Percentiles rank a stretch among this genome's conserved stretches.
Conservation (phyloP, 2,329 filamentous ascomycete species). For the Aureobasidium sp. region DNA sequence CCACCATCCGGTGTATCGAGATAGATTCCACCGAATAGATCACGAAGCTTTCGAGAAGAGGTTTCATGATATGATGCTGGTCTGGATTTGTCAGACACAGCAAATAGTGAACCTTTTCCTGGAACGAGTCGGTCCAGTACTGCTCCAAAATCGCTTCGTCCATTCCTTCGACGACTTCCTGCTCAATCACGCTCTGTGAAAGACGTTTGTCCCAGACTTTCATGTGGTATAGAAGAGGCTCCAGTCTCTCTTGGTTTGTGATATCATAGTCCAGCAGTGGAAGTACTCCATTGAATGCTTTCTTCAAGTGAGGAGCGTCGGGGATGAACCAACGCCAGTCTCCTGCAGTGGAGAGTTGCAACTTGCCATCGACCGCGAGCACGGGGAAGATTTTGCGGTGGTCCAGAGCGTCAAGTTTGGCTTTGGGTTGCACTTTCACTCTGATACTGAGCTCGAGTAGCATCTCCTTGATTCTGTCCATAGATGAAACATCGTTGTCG, state of each 20-base stretch:
- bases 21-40: conserved; percentile 1
- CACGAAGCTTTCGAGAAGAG: background rate
- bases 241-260: background rate
- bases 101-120: background rate
- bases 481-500: background rate
- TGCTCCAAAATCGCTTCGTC: background rate
- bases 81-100: background rate
- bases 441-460: background rate
- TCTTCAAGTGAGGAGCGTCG: background rate
- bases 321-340: conserved; percentile 6
- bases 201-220: background rate
- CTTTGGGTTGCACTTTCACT: background rate
- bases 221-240: background rate
- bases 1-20: background rate
- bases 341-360: background rate
- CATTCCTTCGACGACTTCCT: background rate
- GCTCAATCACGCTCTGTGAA: background rate
- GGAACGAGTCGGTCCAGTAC: background rate
- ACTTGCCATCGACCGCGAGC: background rate
- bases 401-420: background rate
- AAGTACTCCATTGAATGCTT: background rate
- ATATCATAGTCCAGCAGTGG: background rate
- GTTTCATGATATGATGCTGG: background rate
- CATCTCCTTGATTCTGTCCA: background rate
- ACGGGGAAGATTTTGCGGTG: conserved; percentile 8